Conservation (phyloP, 495 filamentous ascomycete genomes). For the Penicillium canescens region DNA sequence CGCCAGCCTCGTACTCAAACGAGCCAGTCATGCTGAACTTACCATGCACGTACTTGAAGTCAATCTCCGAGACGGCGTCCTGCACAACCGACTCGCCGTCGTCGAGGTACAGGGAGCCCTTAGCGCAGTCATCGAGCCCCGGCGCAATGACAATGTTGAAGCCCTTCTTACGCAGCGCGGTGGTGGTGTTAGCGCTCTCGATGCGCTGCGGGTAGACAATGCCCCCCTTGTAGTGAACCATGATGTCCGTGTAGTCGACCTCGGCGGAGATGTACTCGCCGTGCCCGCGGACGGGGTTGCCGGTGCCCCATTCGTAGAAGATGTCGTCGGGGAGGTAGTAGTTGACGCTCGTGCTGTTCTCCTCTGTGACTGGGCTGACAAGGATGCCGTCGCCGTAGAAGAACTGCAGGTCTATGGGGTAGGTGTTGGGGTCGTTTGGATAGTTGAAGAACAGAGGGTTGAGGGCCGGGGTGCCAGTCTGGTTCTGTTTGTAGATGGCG, state of each 20-base stretch:
- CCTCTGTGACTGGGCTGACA: conserved; percentile 69
- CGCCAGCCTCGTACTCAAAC: conserved; percentile 48
- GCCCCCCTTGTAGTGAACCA: conserved; percentile 71
- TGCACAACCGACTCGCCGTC: conserved; percentile 60
- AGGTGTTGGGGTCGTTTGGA: conserved; percentile 63
- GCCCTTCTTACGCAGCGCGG: conserved; percentile 61
- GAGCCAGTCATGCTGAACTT: conserved; percentile 51
- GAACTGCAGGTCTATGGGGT: conserved; percentile 65
- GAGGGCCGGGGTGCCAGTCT: conserved; percentile 68
- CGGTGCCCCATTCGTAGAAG: conserved; percentile 79
- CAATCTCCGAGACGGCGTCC: conserved; percentile 44
- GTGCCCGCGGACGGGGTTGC: conserved; percentile 54
- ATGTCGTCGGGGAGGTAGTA: conserved; percentile 74
- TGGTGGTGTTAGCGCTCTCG: conserved; percentile 66
- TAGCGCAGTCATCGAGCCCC: conserved; percentile 45
- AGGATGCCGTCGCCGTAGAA: conserved; percentile 72
- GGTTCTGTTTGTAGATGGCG: conserved; percentile 61
- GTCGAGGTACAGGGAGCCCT: conserved; percentile 60
- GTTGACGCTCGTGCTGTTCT: conserved; percentile 61
- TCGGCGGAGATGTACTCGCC: conserved; percentile 50
- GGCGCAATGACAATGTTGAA: conserved; percentile 74
- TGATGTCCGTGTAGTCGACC: conserved; percentile 67
- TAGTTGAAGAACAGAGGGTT: conserved; percentile 73
- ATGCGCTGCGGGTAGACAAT: conserved; percentile 65
- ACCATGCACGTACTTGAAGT: conserved; percentile 54